Conservation (phyloP, 2,329 filamentous ascomycete genomes). For the Fusarium falciforme region DNA sequence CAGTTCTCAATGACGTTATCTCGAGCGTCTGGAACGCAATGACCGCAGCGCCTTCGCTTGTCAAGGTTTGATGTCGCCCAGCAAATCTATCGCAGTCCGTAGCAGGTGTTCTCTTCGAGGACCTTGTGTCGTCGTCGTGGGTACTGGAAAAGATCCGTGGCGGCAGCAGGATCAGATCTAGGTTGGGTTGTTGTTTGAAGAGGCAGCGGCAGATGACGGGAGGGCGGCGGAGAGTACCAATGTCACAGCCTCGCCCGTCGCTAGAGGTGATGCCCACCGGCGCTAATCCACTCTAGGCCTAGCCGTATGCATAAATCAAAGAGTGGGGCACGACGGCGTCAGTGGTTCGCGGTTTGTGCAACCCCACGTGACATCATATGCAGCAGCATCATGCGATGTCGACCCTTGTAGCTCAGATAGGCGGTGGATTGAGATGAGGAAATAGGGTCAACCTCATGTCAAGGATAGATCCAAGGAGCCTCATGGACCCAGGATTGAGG, state of each 20-base stretch:
- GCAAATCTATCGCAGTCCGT: background rate
- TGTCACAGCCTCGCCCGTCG: constrained; percentile 46
- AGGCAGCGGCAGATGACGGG: constrained; percentile 36
- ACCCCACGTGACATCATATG: constrained; percentile 47
- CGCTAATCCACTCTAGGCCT: constrained; percentile 34
- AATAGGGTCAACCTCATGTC: constrained; percentile 11
- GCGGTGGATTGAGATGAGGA: constrained; percentile 15
- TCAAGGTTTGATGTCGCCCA: constrained; percentile 9
- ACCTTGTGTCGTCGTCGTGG: background rate
- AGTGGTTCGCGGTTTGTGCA: constrained; percentile 32
- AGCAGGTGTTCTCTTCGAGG: background rate
- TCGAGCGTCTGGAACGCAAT: constrained; percentile 36
- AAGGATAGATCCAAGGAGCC: constrained; percentile 11
- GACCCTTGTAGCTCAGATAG: constrained; percentile 8
- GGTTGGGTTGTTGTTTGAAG: constrained; percentile 40
- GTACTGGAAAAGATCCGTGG: constrained; percentile 5
- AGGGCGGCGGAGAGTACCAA: constrained; percentile 31
- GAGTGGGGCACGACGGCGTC: constrained; percentile 1
- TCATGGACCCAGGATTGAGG: constrained; percentile 43
- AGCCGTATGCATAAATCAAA: constrained; percentile 44
- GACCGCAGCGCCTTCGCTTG: constrained; percentile 19
- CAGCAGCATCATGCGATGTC: constrained; percentile 38
- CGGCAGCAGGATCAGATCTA: constrained; percentile 8
- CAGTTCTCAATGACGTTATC: constrained; percentile 48
- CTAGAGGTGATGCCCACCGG: constrained; percentile 35